Conservation (phyloP, 148 eudicot genomes). For the Camellia japonica region DNA sequence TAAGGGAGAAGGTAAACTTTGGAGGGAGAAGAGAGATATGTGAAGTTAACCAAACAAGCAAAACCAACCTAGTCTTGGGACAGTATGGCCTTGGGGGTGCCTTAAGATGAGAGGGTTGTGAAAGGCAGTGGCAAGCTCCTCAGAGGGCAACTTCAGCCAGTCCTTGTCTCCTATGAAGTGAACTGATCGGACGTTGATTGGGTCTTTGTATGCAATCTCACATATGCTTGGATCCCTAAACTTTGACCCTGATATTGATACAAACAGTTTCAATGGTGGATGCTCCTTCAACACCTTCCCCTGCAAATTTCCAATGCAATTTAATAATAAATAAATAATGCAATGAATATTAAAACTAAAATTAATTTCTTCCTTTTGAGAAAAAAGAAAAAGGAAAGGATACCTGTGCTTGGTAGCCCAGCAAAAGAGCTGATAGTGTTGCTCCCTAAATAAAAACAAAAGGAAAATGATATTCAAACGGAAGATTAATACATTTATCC, state of each 20-base stretch:
- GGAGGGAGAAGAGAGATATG: no score
- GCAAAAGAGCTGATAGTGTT: conserved; percentile 53
- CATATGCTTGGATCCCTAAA: conserved; percentile 59
- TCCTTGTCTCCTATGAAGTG: conserved; percentile 87
- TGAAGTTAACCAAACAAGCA: neutral
- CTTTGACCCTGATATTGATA: conserved; percentile 76
- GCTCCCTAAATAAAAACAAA: conserved; percentile 47
- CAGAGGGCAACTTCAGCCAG: conserved; percentile 70
- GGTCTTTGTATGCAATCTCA: conserved; percentile 65
- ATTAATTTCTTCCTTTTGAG: no score
- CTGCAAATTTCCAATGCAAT: conserved; percentile 8
- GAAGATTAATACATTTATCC: no score
- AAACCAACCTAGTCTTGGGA: conserved; percentile 67
- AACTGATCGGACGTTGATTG: conserved; percentile 60
- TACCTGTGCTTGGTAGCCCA: conserved; percentile 68
- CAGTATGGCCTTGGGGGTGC: conserved; percentile 84
- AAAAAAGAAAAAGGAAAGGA: no score
- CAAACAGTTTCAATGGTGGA: conserved; percentile 57
- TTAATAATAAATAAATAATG: neutral
- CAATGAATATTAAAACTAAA: no score
- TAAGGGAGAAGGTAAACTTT: no score
- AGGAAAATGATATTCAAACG: no score
- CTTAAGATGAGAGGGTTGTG: conserved; percentile 65
- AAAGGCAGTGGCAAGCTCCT: conserved; percentile 67
- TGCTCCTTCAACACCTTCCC: conserved; percentile 69